phyloP scores from a whole-genome alignment of 768 basidiomycete genomes.

The Pleurotus eryngii region DNA sequence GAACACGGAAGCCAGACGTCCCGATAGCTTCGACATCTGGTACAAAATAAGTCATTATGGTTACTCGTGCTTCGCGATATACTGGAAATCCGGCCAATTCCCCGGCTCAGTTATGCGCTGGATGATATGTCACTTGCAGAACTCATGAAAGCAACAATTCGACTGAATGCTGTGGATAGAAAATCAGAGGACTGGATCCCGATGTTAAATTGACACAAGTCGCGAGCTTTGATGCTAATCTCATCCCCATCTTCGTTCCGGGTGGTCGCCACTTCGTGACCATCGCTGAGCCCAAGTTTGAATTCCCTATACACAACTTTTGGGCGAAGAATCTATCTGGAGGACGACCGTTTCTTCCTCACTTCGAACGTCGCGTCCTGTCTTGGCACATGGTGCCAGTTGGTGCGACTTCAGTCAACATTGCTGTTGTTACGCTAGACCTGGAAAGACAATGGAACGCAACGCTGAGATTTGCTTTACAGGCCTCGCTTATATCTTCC shows the following conservation, averaged over 20 bases:
- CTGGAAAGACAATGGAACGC: too few relatives aligned
- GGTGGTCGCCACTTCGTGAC: neutral
- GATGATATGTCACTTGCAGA: neutral
- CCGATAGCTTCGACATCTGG: too few relatives aligned
- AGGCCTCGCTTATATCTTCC: too few relatives aligned
- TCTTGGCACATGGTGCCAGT: neutral
- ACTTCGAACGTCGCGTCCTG: neutral
- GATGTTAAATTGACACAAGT: neutral
- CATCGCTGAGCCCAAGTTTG: neutral
- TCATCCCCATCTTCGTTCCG: neutral
- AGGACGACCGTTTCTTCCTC: neutral
- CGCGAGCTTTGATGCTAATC: neutral
- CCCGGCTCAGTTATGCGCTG: neutral
- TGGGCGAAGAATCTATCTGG: neutral
- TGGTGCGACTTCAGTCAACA: too few relatives aligned
- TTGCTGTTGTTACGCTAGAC: too few relatives aligned
- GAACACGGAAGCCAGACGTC: too few relatives aligned
- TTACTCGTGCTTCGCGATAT: too few relatives aligned
- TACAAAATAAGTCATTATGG: too few relatives aligned
- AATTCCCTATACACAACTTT: neutral
- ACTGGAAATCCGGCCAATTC: too few relatives aligned
- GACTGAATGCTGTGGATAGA: neutral
- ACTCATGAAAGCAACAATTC: neutral
- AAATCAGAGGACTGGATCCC: too few relatives aligned
- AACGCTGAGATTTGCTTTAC: too few relatives aligned